These are phyloP conservation scores for Fagopyrum tataricum DNA, from an alignment of 148 eudicot genomes.

Conservation along the genomic window DNA sequence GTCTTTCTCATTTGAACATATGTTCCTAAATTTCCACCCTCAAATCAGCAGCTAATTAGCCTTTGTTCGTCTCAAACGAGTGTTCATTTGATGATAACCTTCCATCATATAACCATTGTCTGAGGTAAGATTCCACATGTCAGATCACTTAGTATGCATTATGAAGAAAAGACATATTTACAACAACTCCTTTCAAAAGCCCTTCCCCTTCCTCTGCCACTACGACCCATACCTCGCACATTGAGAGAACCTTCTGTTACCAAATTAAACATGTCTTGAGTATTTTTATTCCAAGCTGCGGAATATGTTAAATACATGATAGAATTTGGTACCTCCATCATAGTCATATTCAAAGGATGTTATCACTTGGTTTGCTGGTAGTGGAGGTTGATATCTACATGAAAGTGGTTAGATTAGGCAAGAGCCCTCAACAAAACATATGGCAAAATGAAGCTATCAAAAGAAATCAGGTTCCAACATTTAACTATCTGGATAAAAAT, in stretches of 20 bases:
- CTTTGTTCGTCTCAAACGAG: too few species aligned
- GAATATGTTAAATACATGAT: background rate
- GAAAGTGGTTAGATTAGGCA: too few species aligned
- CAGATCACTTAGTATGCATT: too few species aligned
- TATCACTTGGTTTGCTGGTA: slow-evolving; percentile 91
- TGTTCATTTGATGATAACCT: too few species aligned
- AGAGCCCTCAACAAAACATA: too few species aligned
- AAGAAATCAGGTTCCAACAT: background rate
- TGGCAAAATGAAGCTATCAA: background rate
- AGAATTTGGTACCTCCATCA: slow-evolving; percentile 53
- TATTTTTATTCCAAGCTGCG: background rate
- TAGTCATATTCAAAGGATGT: slow-evolving; percentile 50
- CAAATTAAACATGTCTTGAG: slow-evolving; percentile 21
- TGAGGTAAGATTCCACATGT: slow-evolving; percentile 18
- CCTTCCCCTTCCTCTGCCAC: slow-evolving; percentile 70
- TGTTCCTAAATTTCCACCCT: too few species aligned
- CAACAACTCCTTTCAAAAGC: background rate
- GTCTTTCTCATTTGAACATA: too few species aligned
- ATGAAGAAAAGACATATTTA: too few species aligned
- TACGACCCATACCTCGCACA: slow-evolving; percentile 83
- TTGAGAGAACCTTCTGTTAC: slow-evolving; percentile 66
- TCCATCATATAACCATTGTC: slow-evolving; percentile 63
- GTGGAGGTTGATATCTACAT: slow-evolving; percentile 88
- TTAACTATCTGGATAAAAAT: too few species aligned
- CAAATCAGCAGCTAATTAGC: too few species aligned